A percentile compares a stretch with the other conserved stretches of the same genome.
Evolutionary conservation across 202 grass and related monocot genomes (phyloP).

Genomic region (Cymbopogon flexuosus): DNA sequence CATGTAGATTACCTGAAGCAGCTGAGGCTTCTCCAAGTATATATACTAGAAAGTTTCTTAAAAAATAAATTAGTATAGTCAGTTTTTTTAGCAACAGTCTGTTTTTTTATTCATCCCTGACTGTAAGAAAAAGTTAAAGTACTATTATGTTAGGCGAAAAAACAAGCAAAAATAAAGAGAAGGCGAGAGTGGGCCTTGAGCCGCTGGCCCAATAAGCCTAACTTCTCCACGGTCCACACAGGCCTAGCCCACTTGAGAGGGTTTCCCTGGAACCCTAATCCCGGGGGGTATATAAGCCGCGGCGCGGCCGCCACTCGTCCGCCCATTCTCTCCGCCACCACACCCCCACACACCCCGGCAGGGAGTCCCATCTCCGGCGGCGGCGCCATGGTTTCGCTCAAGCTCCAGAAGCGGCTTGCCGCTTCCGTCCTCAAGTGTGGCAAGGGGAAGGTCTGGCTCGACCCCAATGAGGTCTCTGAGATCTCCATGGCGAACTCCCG

Average conservation of each 20-base stretch:
- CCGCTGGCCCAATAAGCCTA: not conserved
- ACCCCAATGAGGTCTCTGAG: constrained; percentile 58
- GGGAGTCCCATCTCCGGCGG: constrained; percentile 1
- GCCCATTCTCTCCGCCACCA: not conserved
- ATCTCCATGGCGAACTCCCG: constrained; percentile 65
- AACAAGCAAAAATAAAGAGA: not conserved
- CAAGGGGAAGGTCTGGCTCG: constrained; percentile 51
- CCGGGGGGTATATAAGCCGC: not conserved
- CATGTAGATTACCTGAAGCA: too few species aligned
- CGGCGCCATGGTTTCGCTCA: constrained; percentile 39
- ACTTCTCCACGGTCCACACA: not conserved
- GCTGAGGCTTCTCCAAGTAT: too few species aligned
- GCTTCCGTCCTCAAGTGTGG: constrained; percentile 46
- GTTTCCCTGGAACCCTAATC: constrained; percentile 32
- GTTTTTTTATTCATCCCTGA: too few species aligned
- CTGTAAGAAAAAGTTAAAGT: too few species aligned
- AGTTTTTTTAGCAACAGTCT: too few species aligned
- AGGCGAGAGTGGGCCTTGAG: not conserved
- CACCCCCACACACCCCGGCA: not conserved
- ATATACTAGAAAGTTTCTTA: too few species aligned
- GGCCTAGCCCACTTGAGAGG: not conserved
- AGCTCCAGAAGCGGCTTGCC: constrained; percentile 50
- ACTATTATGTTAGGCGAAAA: not conserved
- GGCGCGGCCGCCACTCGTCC: not conserved
- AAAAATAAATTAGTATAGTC: too few species aligned